A percentile compares a stretch with the other conserved stretches of the same genome.
Conservation (phyloP, 352 stramenopile species). For the Globisporangium recalcitrans region DNA sequence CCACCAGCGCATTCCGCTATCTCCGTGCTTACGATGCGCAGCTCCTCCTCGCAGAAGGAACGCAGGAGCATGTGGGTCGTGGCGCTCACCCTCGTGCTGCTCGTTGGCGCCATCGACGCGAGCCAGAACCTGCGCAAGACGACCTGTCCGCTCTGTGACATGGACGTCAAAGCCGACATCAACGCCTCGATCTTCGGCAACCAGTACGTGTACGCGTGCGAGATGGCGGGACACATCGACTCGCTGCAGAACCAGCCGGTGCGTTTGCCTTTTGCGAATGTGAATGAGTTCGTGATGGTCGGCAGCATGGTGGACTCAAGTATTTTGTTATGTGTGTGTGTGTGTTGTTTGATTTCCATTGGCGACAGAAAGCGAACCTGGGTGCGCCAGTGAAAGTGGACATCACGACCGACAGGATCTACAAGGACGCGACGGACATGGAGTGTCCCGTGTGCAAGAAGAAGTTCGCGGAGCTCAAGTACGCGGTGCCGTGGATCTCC, state of each 20-base stretch:
- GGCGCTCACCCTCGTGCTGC: constrained; percentile 24
- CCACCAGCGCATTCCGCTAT: neutral
- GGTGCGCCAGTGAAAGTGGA: constrained; percentile 36
- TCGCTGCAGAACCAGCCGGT: constrained; percentile 74
- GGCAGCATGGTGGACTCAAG: neutral
- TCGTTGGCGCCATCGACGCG: constrained; percentile 21
- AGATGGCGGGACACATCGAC: constrained; percentile 81
- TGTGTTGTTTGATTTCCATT: neutral
- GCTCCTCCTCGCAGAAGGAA: neutral
- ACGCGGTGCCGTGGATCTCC: constrained; percentile 72
- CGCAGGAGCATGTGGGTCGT: constrained; percentile 7
- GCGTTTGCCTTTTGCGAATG: constrained; percentile 5
- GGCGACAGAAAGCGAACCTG: constrained; percentile 37
- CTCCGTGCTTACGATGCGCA: neutral
- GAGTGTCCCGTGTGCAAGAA: constrained; percentile 67
- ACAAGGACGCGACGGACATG: constrained; percentile 52
- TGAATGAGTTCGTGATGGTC: neutral
- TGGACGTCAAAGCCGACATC: constrained; percentile 38
- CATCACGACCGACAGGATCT: constrained; percentile 61
- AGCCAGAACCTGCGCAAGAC: constrained; percentile 51
- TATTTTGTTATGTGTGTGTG: too few species aligned
- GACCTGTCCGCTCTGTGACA: constrained; percentile 36
- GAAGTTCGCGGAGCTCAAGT: constrained; percentile 45
- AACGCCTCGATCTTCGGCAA: constrained; percentile 65
- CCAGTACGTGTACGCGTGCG: constrained; percentile 75